Evolutionary conservation across 768 basidiomycete species (phyloP), one percentile per base, ranked within the genome.

Genomic region (Tephrocybe sp.): DNA sequence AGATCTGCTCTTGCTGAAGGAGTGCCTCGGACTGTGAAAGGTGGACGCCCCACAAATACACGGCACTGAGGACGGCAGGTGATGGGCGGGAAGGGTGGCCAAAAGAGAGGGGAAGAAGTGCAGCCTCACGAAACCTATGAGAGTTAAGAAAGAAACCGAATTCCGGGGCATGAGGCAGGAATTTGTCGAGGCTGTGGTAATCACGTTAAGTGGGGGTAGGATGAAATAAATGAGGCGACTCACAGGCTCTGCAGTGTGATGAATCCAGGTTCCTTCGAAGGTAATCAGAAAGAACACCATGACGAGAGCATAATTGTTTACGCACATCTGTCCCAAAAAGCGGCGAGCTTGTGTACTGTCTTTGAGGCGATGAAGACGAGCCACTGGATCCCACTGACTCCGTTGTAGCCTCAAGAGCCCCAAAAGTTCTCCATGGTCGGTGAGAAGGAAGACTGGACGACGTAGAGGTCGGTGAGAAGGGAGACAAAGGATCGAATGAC

Each of bases 61-160:
- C 73, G 3, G 69, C 70, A 52, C 69, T 77, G 30, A 78, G 67
- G 3, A 85, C 66, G 3, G 78, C 77, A 9, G 77, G 75, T 4
- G 78, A 67, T 17, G 79, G 79, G 3, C 78, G 66, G 33, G 74
- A 69, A 3, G 73, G 69, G 38, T 78, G 73, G 0, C 79, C 74
- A 44, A 83, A 71, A 1, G 76, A 70, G 38, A 76, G 73, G 1
- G 72, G 65, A 12, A 86, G 71, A 44, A 86, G 71, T 6, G 72
- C 67, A 3, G 74, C 65, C 32, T 71, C 69, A 40, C 75, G 76
- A 55, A 85, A 77, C 26, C 81, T 74, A 7, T 73, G 50, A 6
- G 66, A 58, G 50, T 74, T 67, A 49, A 91, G 78, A 65, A 89
- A 90, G 60, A 90, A 83, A 4, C 85, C 85, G 51, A 88, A 75